Conservation (phyloP, 2,329 filamentous ascomycete species). For the Scorias spongiosa region DNA sequence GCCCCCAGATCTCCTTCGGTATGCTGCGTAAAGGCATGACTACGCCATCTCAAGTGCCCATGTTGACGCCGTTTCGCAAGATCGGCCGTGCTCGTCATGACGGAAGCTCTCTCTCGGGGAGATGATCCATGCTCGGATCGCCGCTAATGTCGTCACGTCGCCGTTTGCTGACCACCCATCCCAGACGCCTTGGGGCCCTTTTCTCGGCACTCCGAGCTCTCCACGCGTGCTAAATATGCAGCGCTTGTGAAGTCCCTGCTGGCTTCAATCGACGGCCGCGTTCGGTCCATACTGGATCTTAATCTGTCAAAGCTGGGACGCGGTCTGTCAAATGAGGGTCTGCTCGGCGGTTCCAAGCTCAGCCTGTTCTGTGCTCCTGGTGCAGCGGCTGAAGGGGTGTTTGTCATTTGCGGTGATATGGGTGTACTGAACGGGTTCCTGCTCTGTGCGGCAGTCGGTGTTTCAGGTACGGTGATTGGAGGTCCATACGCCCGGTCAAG, state of each 20-base stretch:
- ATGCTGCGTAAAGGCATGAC: too few species aligned
- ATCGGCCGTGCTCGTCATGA: not conserved
- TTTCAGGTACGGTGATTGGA: conserved; percentile 13
- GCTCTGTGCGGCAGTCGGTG: conserved; percentile 29
- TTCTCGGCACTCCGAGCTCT: conserved; percentile 27
- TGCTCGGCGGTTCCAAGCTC: conserved; percentile 23
- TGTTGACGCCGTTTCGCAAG: too few species aligned
- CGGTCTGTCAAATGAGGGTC: conserved; percentile 50
- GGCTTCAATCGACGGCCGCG: conserved; percentile 69
- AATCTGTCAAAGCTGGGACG: conserved; percentile 81
- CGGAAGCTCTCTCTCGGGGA: not conserved
- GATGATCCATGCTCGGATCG: not conserved
- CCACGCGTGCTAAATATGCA: conserved; percentile 67
- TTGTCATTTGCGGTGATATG: conserved; percentile 11
- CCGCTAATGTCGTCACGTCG: not conserved
- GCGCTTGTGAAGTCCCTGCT: conserved; percentile 87
- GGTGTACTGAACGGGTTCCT: conserved; percentile 22
- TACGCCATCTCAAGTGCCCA: too few species aligned
- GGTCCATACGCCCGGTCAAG: conserved; percentile 24
- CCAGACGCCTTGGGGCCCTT: too few species aligned
- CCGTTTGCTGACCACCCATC: not conserved
- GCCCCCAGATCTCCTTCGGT: too few species aligned
- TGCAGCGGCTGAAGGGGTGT: conserved; percentile 3
- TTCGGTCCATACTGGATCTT: conserved; percentile 72
- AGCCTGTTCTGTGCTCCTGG: conserved; percentile 9